Evolutionary conservation across 371 early-diverging fungal genomes (phyloP).

Genomic region (Funneliformis caledonium): DNA sequence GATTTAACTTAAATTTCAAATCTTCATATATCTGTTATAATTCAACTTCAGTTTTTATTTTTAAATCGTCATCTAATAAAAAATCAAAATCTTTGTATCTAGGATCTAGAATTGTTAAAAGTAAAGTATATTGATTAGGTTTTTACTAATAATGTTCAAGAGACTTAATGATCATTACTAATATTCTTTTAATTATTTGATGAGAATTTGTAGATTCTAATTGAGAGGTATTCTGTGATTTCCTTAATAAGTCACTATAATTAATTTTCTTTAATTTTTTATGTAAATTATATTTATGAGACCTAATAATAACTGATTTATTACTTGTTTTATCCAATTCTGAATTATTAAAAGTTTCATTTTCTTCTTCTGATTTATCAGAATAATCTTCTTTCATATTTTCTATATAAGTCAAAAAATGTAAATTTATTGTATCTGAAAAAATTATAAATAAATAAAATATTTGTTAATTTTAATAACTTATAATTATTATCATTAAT

Average conservation of each 20-base stretch:
- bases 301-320: too few relatives aligned
- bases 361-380: background rate
- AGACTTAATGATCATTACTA: background rate
- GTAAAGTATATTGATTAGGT: background rate
- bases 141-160: background rate
- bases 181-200: conserved; percentile 1
- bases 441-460: too few relatives aligned
- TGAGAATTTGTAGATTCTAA: background rate
- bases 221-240: background rate
- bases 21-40: background rate
- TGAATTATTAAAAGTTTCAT: background rate
- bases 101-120: background rate
- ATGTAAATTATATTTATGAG: too few relatives aligned
- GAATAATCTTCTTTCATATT: too few relatives aligned
- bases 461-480: too few relatives aligned
- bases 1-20: background rate
- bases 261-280: too few relatives aligned
- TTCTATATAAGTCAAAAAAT: too few relatives aligned
- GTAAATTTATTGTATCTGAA: too few relatives aligned
- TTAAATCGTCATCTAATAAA: background rate
- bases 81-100: background rate
- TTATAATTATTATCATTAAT: too few relatives aligned
- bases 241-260: background rate
- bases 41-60: too few relatives aligned
- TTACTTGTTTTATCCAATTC: too few relatives aligned